Evolutionary conservation across 176 grass and related monocot species (phyloP), one percentile per base, ranked within the genome.

Genomic region (Aegilops sharonensis): DNA sequence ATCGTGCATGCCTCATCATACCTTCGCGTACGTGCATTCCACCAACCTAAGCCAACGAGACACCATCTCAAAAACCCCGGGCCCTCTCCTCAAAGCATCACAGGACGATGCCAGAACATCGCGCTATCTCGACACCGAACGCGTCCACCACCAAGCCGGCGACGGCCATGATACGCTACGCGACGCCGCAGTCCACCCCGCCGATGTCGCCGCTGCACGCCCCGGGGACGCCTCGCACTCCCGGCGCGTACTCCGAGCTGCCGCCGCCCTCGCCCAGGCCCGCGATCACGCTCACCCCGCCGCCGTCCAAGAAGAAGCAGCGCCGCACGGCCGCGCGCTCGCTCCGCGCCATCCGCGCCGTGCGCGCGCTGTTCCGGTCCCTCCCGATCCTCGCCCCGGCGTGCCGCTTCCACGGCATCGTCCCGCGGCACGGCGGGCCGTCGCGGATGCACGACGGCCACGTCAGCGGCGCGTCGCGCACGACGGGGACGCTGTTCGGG

Each of bases 401-500:
- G 77, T 95, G 96, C 91, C 93, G 91, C 68, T 87, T 98, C 78
- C 95, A 90, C 1, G 84, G 83, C 32, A 82, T 57, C 64, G 25
- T 88, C 34, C 82, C 85, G 18, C 78, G 88, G 5, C 82, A 76
- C 77, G 90, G 93, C 39, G 85, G 79, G 11, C 78, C 42, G 42
- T 9, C 78, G 35, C 74, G 89, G 37, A 43, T 64, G 5, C 91
- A 90, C 63, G 84, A 91, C 47, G 93, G 91, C 6, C 93, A 95
- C 85, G 14, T 95, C 52, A 85, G 84, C 73, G 93, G 86, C 11
- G 88, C 95, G n/a, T 87, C 89, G 11, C 89, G 91, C 88, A 94
- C 87, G 21, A 94, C 95, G 18, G 95, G 91, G 77, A 95, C 95
- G 54, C 93, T 95, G 56, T 98, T 98, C 72, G 95, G 93, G 78